Conservation (phyloP, 2,329 filamentous ascomycete genomes). For the Pseudogymnoascus sp. region DNA sequence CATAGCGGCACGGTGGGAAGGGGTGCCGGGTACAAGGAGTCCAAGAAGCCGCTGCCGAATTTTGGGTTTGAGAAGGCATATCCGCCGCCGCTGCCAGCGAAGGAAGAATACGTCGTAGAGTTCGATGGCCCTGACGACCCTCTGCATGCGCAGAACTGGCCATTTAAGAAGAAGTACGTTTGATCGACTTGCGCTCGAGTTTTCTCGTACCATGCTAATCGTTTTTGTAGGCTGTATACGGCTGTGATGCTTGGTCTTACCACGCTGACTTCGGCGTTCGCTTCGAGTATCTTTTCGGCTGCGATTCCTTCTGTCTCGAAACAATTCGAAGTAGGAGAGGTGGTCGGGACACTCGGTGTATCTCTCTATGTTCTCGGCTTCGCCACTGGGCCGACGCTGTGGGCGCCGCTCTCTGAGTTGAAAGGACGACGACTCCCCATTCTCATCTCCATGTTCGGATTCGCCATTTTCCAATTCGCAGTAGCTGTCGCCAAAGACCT, state of each 20-base stretch:
- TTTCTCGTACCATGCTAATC: slow-evolving; percentile 21
- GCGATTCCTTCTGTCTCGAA: slow-evolving; percentile 49
- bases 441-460: slow-evolving; percentile 55
- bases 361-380: slow-evolving; percentile 65
- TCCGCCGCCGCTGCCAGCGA: slow-evolving; percentile 59
- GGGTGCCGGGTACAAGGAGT: slow-evolving; percentile 34
- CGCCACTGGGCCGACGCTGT: slow-evolving; percentile 62
- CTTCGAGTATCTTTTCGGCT: slow-evolving; percentile 66
- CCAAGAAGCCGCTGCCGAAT: slow-evolving; percentile 50
- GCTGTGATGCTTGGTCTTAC: slow-evolving; percentile 64
- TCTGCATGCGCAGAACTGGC: slow-evolving; percentile 82
- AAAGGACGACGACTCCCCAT: slow-evolving; percentile 57
- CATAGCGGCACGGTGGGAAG: slow-evolving; percentile 64
- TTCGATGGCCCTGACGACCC: slow-evolving; percentile 81
- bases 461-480: slow-evolving; percentile 59
- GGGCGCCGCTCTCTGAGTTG: slow-evolving; percentile 65
- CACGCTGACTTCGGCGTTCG: slow-evolving; percentile 62
- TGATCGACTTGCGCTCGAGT: slow-evolving; percentile 32
- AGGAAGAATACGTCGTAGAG: slow-evolving; percentile 73
- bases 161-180: slow-evolving; percentile 63
- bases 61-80: slow-evolving; percentile 70
- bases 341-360: slow-evolving; percentile 57
- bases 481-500: slow-evolving; percentile 59
- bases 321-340: slow-evolving; percentile 50
- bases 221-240: slow-evolving; percentile 43